Evolutionary conservation across 257 asterid species (phyloP).

Genomic region (Primulina huaijiensis): DNA sequence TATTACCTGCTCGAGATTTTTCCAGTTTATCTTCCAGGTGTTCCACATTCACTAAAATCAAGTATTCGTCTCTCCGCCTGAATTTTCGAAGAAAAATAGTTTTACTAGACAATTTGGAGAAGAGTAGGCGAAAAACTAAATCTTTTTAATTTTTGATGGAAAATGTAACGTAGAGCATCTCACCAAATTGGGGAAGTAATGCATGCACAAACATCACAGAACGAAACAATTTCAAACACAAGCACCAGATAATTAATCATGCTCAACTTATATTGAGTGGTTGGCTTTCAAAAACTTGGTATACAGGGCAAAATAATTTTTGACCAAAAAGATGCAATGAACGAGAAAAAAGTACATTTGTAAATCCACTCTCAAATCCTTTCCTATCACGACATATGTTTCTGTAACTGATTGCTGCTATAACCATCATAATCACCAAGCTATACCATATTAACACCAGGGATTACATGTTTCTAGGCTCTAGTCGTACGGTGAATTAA

Average conservation of each 20-base stretch:
- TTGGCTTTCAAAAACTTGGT: background rate
- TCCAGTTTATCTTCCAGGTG: conserved; percentile 57
- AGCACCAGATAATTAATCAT: background rate
- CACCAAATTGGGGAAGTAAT: too few relatives aligned
- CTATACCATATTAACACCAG: background rate
- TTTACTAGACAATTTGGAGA: background rate
- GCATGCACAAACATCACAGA: background rate
- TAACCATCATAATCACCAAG: background rate
- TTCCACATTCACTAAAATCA: conserved; percentile 83
- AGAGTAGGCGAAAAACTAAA: background rate
- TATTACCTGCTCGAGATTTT: conserved; percentile 34
- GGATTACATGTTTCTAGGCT: background rate
- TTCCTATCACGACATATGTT: background rate
- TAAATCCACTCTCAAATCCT: background rate
- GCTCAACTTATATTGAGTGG: background rate
- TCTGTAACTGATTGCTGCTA: background rate
- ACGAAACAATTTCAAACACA: background rate
- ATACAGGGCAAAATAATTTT: background rate
- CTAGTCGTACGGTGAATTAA: too few relatives aligned
- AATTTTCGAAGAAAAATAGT: conserved; percentile 2
- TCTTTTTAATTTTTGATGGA: background rate
- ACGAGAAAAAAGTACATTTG: too few relatives aligned
- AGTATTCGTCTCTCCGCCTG: conserved; percentile 79
- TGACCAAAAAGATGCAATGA: background rate
- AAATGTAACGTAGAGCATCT: background rate